Evolutionary conservation across 192 early-diverging fungal species (phyloP), one percentile per base, ranked within the genome.

Genomic region (Kickxella alabastrina): DNA sequence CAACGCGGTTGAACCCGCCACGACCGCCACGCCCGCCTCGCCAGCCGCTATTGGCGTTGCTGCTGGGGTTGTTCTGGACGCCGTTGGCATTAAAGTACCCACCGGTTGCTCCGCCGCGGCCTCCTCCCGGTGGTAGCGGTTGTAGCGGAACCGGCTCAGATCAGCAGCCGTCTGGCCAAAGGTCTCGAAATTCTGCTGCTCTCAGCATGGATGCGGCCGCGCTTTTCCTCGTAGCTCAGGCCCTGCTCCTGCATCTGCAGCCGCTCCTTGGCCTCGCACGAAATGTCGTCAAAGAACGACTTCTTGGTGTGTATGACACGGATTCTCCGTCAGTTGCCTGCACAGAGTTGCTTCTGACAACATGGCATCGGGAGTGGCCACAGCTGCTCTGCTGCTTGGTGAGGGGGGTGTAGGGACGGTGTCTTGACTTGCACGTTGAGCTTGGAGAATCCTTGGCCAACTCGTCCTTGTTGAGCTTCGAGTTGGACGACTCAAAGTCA

Each of bases 201-300:
- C 73, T 99, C 96, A 62, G 92, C 88, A 26, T 86, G 82, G 64
- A 84, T 80, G 17, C 87, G 83, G 40, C 82, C 80, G 38, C 92
- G 82, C 51, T 91, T 83, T 50, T 87, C 83, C 23, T 80, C 79
- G 28, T 61, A 56, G 49, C 70, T 76, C 63, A 82, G 44, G n/a
- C 75, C 75, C 29, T 69, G 59, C 34, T 58, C 62, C 25, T 43
- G 51, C 53, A 65, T 41, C 61, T 87, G 87, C 43, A 81, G 69
- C 9, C 87, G 81, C 59, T 95, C 92, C 72, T 92, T 94, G 25
- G 86, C 82, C 65, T 99, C 95, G 65, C 92, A 95, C 32, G 95
- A 93, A 65, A 98, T 95, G 68, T 97, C 88, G 67, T 97, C 95
- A 82, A 98, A 98, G 79, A 98, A 98, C 25, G 86, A 88, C 49